These are phyloP conservation scores for Aulographum hederae DNA, from an alignment of 2,329 filamentous ascomycete species.

Conservation along the genomic window DNA sequence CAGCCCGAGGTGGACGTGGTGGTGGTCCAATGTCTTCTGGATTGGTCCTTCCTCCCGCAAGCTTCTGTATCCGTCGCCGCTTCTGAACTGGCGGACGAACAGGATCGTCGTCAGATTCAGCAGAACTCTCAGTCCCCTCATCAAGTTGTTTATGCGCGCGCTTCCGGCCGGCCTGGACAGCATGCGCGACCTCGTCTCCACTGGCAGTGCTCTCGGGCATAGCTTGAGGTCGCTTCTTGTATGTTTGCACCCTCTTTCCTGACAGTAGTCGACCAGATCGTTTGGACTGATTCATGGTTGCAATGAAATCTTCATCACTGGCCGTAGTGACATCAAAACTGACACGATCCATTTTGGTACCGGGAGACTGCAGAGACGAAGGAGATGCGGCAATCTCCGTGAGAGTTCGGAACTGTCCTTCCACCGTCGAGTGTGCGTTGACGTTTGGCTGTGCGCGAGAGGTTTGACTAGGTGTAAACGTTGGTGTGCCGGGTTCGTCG, in stretches of 20 bases:
- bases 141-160: no score
- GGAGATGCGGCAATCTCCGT: slow-evolving; percentile 17
- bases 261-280: slow-evolving; percentile 12
- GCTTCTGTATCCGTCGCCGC: no score
- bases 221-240: slow-evolving; percentile 2
- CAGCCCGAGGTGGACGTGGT: no score
- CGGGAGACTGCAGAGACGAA: slow-evolving; percentile 14
- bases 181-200: no score
- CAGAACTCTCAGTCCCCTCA: no score
- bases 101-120: no score
- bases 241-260: slow-evolving; percentile 11
- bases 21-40: no score
- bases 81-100: no score
- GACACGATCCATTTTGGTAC: slow-evolving; percentile 12
- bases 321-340: slow-evolving; percentile 17
- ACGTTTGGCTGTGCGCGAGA: not conserved
- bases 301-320: slow-evolving; percentile 17
- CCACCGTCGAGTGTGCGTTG: not conserved
- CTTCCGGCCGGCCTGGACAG: no score
- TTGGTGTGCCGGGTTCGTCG: not conserved
- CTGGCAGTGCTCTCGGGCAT: no score
- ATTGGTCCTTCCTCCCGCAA: no score
- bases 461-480: not conserved
- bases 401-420: slow-evolving; percentile 10
- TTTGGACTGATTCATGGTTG: slow-evolving; percentile 10